A percentile compares a stretch with the other conserved stretches of the same genome.
phyloP scores from a whole-genome alignment of 768 basidiomycete genomes.

The Agrocybe praecox region DNA sequence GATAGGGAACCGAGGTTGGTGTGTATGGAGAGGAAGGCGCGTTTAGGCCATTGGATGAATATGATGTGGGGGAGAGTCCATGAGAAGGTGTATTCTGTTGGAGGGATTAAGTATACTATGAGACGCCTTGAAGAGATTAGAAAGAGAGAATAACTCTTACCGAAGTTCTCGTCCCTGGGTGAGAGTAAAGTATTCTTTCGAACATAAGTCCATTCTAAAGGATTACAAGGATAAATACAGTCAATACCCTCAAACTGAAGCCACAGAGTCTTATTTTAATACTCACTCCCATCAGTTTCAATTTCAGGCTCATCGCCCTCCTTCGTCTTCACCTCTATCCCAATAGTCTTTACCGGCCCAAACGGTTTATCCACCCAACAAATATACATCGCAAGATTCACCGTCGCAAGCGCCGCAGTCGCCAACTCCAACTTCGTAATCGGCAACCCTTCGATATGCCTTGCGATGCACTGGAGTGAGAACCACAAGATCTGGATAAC shows the following conservation, averaged over 20 bases:
- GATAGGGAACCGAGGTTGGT: background rate
- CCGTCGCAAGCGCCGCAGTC: background rate
- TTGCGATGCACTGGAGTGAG: background rate
- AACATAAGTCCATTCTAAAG: too few relatives aligned
- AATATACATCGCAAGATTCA: background rate
- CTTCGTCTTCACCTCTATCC: background rate
- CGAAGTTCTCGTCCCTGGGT: too few relatives aligned
- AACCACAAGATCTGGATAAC: background rate
- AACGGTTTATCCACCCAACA: slow-evolving; percentile 4
- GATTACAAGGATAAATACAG: too few relatives aligned
- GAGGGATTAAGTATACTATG: background rate
- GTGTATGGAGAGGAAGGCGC: background rate
- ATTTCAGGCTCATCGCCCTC: background rate
- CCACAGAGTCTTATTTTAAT: too few relatives aligned
- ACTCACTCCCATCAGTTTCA: too few relatives aligned
- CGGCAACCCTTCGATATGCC: background rate
- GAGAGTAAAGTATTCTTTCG: too few relatives aligned
- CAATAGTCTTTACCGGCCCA: background rate
- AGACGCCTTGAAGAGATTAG: too few relatives aligned
- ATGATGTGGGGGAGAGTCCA: background rate
- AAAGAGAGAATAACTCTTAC: too few relatives aligned
- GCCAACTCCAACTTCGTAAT: slow-evolving; percentile 1
- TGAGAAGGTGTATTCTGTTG: background rate
- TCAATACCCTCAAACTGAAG: too few relatives aligned
- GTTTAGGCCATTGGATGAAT: background rate